Evolutionary conservation across 768 basidiomycete genomes (phyloP).

Genomic region (Pisolithus albus): DNA sequence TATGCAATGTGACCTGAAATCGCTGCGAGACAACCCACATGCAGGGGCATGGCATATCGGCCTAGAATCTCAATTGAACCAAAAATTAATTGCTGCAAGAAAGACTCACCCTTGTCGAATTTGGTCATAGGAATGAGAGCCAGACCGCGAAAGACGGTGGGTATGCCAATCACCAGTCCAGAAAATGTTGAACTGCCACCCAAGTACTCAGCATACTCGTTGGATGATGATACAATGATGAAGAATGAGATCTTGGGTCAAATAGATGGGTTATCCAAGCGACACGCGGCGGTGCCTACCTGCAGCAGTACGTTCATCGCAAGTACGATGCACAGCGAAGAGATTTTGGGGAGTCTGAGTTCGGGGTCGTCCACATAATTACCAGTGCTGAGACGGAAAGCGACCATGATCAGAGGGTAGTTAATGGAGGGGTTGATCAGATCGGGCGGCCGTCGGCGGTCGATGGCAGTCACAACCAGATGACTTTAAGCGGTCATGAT

Average conservation of each 20-base stretch:
- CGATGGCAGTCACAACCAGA: no score
- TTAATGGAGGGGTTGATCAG: no score
- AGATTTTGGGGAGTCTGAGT: constrained; percentile 41
- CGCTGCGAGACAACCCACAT: constrained; percentile 45
- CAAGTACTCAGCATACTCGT: constrained; percentile 52
- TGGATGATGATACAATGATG: constrained; percentile 61
- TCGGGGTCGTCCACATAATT: constrained; percentile 22
- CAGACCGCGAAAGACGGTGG: constrained; percentile 54
- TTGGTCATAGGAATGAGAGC: constrained; percentile 49
- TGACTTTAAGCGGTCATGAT: no score
- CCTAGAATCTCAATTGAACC: constrained; percentile 29
- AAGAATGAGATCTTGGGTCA: constrained; percentile 55
- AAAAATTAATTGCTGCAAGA: not conserved
- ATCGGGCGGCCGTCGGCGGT: no score
- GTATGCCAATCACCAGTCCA: constrained; percentile 61
- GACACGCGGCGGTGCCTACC: constrained; percentile 22
- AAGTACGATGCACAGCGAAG: constrained; percentile 42
- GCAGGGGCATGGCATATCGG: constrained; percentile 46
- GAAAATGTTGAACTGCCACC: constrained; percentile 68
- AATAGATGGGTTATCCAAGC: not conserved
- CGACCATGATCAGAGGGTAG: not conserved
- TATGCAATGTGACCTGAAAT: constrained; percentile 55
- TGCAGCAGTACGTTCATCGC: constrained; percentile 39
- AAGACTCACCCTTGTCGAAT: constrained; percentile 46
- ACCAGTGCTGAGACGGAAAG: not conserved